Conservation (phyloP, 1,284 basidiomycete genomes). For the Fomitopsis schrenkii region DNA sequence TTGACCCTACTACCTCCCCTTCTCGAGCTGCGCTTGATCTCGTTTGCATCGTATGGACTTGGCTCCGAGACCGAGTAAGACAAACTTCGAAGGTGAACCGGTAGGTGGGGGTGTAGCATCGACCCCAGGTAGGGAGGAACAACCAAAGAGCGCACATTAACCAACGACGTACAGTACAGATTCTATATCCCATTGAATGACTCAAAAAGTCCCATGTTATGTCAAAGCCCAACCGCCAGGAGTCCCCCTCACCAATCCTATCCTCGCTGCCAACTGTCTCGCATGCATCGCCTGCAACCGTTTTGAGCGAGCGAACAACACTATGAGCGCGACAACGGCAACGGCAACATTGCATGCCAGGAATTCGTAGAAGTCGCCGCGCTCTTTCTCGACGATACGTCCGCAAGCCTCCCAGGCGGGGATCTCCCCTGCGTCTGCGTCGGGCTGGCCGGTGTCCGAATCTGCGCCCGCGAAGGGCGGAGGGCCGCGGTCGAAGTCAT, state of each 20-base stretch:
- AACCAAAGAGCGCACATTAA: not conserved
- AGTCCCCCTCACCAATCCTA: slow-evolving; percentile 48
- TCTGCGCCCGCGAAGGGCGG: not conserved
- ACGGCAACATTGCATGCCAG: slow-evolving; percentile 77
- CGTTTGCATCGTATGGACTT: too few relatives aligned
- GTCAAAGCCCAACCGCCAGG: slow-evolving; percentile 21
- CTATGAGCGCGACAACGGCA: slow-evolving; percentile 56
- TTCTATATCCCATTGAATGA: not conserved
- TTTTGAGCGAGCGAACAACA: slow-evolving; percentile 66
- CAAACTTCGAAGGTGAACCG: too few relatives aligned
- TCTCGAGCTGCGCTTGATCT: too few relatives aligned
- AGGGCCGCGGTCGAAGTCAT: slow-evolving; percentile 14
- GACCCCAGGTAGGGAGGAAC: too few relatives aligned
- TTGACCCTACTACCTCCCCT: too few relatives aligned
- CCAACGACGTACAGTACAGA: not conserved
- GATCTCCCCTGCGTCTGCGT: slow-evolving; percentile 50
- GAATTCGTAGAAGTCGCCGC: slow-evolving; percentile 86
- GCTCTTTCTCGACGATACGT: slow-evolving; percentile 72
- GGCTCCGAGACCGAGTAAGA: too few relatives aligned
- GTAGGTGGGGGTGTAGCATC: too few relatives aligned
- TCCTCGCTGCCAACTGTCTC: slow-evolving; percentile 78
- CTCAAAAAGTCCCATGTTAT: not conserved
- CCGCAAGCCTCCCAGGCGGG: slow-evolving; percentile 91
- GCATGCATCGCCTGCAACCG: slow-evolving; percentile 71
- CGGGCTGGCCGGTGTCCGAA: not conserved